Base-by-base conservation (phyloP, 495 filamentous ascomycete species). In the Aspergillus olivimuriae region DNA sequence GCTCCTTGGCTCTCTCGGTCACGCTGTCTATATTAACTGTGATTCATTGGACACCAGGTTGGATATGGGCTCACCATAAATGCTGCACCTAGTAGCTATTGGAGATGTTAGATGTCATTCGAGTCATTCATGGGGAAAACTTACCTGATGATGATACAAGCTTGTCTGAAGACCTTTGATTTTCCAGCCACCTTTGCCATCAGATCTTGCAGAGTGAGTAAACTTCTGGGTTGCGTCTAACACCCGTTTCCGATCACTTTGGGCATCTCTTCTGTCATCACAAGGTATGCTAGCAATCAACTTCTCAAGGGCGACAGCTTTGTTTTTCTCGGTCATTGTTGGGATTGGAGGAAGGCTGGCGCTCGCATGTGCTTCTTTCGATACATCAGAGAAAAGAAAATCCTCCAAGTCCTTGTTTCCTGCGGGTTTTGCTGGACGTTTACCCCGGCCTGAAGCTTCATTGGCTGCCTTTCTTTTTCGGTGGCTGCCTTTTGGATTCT, bases 131-230 rank as follows among this genome's bases (percentile, higher is more conserved):
- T 6, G 20, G 9, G 14, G 6, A 16, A 22, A 2, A 23, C 53
- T 16, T 23, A 62, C 62, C 48, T 84, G 80, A 44, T 81, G 70
- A 43, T 65, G 56, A 23, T 69, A 73, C 0, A 83, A 51, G 2
- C 63, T 43, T 1, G 63, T 60, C 4, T 65, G 61, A 50, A 83
- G 67, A 0, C 74, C 69, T 31, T 62, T 62, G 5, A 80, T 51
- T 12, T 50, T 52, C 73, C 73, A 81, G 7, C 55, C 48, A 1
- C 62, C 57, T 18, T 67, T 58, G 0, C 63, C 69, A 31, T 74
- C 62, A 23, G 50, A 62, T 17, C 47, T 58, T 0, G 57, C 60
- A 14, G 48, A 46, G 1, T 62, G 48, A 23, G 47, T 50, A 36
- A 80, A 76, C 14, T 61, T 62, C 28, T 50, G 64, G 2, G 62